Evolutionary conservation across 257 asterid species (phyloP).

Genomic region (Scutellaria barbata): DNA sequence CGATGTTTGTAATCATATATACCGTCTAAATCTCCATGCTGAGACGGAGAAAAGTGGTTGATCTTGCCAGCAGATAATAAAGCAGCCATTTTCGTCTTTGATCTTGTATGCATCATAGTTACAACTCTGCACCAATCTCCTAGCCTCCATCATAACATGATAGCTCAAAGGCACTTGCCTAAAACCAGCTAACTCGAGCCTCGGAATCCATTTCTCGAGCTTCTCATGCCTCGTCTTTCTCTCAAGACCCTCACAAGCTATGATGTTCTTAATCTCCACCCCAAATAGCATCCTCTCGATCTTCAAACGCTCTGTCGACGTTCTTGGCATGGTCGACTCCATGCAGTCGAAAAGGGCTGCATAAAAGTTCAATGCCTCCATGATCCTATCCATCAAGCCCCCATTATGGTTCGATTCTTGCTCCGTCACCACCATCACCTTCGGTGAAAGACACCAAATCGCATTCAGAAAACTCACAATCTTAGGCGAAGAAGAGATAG

Average conservation of each 20-base stretch:
- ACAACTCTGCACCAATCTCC: constrained; percentile 57
- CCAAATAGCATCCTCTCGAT: constrained; percentile 69
- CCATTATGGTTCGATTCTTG: constrained; percentile 76
- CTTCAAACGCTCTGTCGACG: constrained; percentile 56
- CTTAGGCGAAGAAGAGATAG: constrained; percentile 7
- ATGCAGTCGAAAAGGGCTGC: constrained; percentile 79
- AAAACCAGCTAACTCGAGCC: constrained; percentile 66
- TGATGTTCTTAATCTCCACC: constrained; percentile 67
- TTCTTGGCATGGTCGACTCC: constrained; percentile 60
- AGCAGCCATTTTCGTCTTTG: constrained; percentile 64
- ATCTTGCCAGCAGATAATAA: constrained; percentile 76
- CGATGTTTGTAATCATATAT: neutral
- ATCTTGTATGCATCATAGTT: constrained; percentile 60
- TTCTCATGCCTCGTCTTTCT: constrained; percentile 70
- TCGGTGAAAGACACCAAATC: constrained; percentile 64
- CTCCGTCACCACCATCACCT: constrained; percentile 68
- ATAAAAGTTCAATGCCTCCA: constrained; percentile 63
- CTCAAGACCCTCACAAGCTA: constrained; percentile 68
- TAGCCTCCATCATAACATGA: constrained; percentile 61
- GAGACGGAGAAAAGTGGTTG: constrained; percentile 73
- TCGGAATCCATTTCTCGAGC: constrained; percentile 71
- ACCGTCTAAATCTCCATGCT: constrained; percentile 65
- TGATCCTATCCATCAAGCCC: constrained; percentile 57
- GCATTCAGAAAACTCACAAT: constrained; percentile 43
- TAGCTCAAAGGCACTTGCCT: constrained; percentile 60